Percentiles rank a stretch among this genome's conserved stretches.
These are phyloP conservation scores for Penicillium coprophilum DNA, from an alignment of 495 filamentous ascomycete species.

Conservation along the genomic window DNA sequence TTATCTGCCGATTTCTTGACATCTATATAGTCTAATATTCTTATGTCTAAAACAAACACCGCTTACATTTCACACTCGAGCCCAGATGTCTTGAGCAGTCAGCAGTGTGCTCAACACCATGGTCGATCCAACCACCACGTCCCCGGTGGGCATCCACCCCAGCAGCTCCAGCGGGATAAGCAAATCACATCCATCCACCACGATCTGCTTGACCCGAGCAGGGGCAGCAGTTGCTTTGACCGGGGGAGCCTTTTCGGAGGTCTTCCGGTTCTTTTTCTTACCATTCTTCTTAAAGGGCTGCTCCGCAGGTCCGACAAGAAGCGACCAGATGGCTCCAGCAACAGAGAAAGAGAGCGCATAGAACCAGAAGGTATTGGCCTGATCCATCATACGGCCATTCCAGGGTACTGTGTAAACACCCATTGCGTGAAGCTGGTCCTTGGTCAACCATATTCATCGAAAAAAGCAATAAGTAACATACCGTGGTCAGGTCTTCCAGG, in stretches of 20 bases:
- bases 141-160: constrained; percentile 51
- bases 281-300: constrained; percentile 4
- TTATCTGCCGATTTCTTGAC: too few relatives aligned
- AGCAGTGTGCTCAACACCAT: constrained; percentile 60
- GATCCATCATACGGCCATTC: constrained; percentile 36
- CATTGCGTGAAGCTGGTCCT: constrained; percentile 47
- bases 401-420: constrained; percentile 40
- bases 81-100: constrained; percentile 58
- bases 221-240: background rate
- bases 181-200: constrained; percentile 58
- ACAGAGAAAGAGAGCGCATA: constrained; percentile 49
- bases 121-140: constrained; percentile 47
- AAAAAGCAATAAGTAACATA: constrained; percentile 19
- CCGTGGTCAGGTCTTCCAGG: constrained; percentile 44
- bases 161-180: constrained; percentile 54
- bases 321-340: constrained; percentile 22
- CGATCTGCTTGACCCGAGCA: constrained; percentile 35
- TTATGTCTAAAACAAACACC: constrained; percentile 1
- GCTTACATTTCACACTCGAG: constrained; percentile 12
- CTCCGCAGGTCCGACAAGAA: constrained; percentile 21
- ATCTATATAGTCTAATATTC: background rate
- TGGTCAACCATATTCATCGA: constrained; percentile 1
- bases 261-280: constrained; percentile 16
- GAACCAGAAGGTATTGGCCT: constrained; percentile 67
- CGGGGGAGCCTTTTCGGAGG: constrained; percentile 10